phyloP scores from a whole-genome alignment of 1,284 basidiomycete species.

The Ceratobasidium sp. region DNA sequence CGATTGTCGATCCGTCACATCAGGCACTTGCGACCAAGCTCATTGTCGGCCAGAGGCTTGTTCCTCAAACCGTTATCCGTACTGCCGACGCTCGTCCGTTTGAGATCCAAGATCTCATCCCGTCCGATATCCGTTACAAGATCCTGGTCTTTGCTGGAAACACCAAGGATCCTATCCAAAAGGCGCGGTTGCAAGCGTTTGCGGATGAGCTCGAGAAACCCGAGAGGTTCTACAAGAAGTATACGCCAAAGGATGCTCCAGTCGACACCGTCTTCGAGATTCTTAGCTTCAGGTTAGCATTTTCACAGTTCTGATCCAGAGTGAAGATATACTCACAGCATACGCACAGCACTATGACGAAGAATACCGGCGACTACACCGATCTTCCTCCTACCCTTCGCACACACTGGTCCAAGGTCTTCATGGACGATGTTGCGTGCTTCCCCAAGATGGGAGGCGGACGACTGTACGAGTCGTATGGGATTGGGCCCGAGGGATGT shows the following conservation, averaged over 20 bases:
- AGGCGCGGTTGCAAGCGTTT: constrained; percentile 53
- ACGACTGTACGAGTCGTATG: constrained; percentile 62
- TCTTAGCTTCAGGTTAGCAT: constrained; percentile 54
- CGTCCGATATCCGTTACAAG: constrained; percentile 75
- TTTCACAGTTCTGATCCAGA: not conserved
- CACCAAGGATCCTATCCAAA: constrained; percentile 53
- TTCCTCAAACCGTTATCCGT: constrained; percentile 65
- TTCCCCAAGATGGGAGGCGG: constrained; percentile 54
- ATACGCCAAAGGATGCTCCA: constrained; percentile 49
- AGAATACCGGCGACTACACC: constrained; percentile 58
- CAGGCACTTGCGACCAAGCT: constrained; percentile 59
- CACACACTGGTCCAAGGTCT: constrained; percentile 71
- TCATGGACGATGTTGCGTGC: constrained; percentile 56
- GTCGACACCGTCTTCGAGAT: constrained; percentile 60
- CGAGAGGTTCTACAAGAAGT: constrained; percentile 52
- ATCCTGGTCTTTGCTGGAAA: constrained; percentile 72
- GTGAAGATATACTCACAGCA: not conserved
- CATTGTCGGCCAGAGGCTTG: constrained; percentile 64
- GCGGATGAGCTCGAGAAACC: constrained; percentile 55
- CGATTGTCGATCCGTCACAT: constrained; percentile 56
- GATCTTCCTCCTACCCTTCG: constrained; percentile 61
- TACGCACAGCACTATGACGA: constrained; percentile 52
- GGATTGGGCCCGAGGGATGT: constrained; percentile 63
- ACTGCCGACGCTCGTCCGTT: constrained; percentile 68
- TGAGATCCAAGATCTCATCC: constrained; percentile 73